Percentiles rank a stretch among this genome's conserved stretches.
These are phyloP conservation scores for Citrus inodora DNA, from an alignment of 345 rosid species.

Conservation along the genomic window DNA sequence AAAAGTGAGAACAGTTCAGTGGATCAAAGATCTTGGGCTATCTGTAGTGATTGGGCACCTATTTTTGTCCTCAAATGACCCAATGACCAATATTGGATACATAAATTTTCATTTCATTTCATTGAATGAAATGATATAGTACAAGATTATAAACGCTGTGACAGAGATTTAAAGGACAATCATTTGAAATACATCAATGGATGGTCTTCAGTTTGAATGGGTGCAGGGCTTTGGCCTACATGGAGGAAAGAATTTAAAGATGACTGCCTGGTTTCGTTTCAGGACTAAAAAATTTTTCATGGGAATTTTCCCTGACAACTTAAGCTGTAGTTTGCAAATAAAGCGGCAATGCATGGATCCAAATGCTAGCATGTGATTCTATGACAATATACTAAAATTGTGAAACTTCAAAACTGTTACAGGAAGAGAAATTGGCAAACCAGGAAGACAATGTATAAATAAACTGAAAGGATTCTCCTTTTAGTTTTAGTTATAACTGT, in stretches of 20 bases:
- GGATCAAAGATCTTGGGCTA: neutral
- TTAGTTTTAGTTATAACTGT: neutral
- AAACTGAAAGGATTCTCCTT: too few relatives aligned
- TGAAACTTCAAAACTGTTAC: neutral
- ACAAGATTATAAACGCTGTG: neutral
- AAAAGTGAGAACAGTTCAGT: neutral
- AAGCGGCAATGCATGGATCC: neutral
- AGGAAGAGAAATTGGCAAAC: neutral
- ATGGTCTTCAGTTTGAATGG: neutral
- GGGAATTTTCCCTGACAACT: neutral
- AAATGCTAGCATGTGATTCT: neutral
- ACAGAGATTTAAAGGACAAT: neutral
- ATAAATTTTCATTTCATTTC: neutral
- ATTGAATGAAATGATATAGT: too few relatives aligned
- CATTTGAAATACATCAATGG: neutral
- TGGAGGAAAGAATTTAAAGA: neutral
- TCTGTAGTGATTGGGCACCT: neutral
- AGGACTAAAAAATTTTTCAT: neutral
- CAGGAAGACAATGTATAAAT: too few relatives aligned
- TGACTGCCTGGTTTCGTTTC: neutral
- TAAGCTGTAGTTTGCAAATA: neutral
- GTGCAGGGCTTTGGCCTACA: neutral
- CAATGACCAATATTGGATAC: neutral
- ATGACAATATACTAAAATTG: neutral
- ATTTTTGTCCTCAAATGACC: neutral